phyloP scores from a whole-genome alignment of 108 stramenopile genomes.

The Discostella pseudostelligera region DNA sequence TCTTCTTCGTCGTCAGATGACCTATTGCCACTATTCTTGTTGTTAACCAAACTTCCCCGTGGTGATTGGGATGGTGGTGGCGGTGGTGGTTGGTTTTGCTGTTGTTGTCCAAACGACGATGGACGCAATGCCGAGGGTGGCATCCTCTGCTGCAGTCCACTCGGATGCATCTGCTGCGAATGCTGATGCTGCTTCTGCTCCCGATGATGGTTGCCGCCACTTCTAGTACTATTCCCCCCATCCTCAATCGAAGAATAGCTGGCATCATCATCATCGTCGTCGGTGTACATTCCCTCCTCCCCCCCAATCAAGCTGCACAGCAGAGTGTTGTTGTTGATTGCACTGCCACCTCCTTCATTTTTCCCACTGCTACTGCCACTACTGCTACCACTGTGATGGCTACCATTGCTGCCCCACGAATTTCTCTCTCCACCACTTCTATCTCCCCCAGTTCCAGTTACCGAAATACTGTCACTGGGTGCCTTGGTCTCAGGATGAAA shows the following conservation, averaged over 20 bases:
- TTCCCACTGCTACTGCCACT: background rate
- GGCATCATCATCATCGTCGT: background rate
- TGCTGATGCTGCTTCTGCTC: background rate
- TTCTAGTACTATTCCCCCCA: background rate
- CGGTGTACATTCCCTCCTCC: background rate
- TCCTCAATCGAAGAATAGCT: constrained; percentile 15
- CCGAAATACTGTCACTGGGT: background rate
- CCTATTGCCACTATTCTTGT: no score
- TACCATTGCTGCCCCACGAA: background rate
- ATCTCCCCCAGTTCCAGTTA: background rate
- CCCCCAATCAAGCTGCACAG: background rate
- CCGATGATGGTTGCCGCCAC: background rate
- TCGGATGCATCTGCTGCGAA: background rate
- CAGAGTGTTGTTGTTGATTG: constrained; percentile 2
- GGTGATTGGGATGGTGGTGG: no score
- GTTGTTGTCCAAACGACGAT: background rate
- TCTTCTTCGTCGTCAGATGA: no score
- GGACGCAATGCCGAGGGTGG: background rate
- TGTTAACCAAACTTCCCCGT: no score
- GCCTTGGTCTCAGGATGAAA: constrained; percentile 34
- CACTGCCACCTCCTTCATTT: no score
- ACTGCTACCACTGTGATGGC: background rate
- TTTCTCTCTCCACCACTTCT: no score
- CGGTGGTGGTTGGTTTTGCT: background rate
- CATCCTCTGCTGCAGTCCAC: background rate